Percentiles rank a stretch among this genome's conserved stretches.
Evolutionary conservation across 192 early-diverging fungal species (phyloP).

Genomic region (Endogone sp.): DNA sequence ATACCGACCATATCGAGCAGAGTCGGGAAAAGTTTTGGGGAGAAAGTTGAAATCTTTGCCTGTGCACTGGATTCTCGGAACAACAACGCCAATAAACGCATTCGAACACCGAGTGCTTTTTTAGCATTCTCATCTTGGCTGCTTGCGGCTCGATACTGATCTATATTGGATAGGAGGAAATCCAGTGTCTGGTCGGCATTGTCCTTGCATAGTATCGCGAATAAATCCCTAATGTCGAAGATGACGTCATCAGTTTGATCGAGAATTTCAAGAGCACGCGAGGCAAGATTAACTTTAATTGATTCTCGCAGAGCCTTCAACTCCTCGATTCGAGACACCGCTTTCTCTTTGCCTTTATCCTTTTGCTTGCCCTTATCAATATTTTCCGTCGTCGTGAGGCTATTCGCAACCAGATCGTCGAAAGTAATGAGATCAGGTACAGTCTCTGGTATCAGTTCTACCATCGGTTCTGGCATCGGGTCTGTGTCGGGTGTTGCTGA

Average conservation of each 20-base stretch:
- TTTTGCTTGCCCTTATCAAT: slow-evolving; percentile 9
- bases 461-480: no score
- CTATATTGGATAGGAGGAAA: slow-evolving; percentile 15
- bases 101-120: slow-evolving; percentile 34
- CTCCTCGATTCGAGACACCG: slow-evolving; percentile 33
- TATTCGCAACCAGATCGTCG: neutral
- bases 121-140: slow-evolving; percentile 5
- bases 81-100: slow-evolving; percentile 60
- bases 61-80: slow-evolving; percentile 54
- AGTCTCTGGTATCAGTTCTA: no score
- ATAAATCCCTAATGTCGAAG: slow-evolving; percentile 64
- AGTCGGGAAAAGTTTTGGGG: slow-evolving; percentile 16
- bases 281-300: slow-evolving; percentile 31
- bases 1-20: slow-evolving; percentile 13
- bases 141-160: neutral
- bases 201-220: slow-evolving; percentile 51
- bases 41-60: slow-evolving; percentile 27
- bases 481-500: no score
- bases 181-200: slow-evolving; percentile 23
- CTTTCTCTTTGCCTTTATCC: slow-evolving; percentile 48
- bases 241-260: slow-evolving; percentile 56
- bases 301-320: slow-evolving; percentile 35
- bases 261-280: slow-evolving; percentile 35
- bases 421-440: neutral
- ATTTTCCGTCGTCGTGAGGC: neutral